phyloP scores from a whole-genome alignment of 345 rosid genomes.

The Cardamine chenopodiifolia region DNA sequence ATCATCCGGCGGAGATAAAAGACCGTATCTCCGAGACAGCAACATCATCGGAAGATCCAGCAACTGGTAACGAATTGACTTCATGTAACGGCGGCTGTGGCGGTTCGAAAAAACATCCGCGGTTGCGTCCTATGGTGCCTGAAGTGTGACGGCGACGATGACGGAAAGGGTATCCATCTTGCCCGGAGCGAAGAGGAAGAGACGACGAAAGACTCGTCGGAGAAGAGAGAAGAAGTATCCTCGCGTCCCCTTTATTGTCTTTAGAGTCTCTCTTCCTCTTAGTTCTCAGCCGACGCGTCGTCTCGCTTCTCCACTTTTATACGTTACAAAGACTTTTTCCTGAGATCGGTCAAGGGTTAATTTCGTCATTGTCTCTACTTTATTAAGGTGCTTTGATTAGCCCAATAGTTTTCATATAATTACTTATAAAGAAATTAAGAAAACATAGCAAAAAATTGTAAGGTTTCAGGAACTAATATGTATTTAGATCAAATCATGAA shows the following conservation, averaged over 20 bases:
- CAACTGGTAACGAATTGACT: slow-evolving; percentile 36
- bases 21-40: slow-evolving; percentile 34
- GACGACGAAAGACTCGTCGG: slow-evolving; percentile 36
- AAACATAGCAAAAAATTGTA: too few species aligned
- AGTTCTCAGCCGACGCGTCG: slow-evolving; percentile 41
- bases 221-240: slow-evolving; percentile 23
- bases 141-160: slow-evolving; percentile 31
- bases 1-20: slow-evolving; percentile 47
- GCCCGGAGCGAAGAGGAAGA: slow-evolving; percentile 41
- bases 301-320: slow-evolving; percentile 7
- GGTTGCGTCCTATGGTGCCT: slow-evolving; percentile 7
- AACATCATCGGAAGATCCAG: slow-evolving; percentile 49
- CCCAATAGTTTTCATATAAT: slow-evolving; percentile 4
- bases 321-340: slow-evolving; percentile 8
- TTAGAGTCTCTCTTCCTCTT: slow-evolving; percentile 38
- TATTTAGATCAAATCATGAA: neutral
- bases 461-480: neutral
- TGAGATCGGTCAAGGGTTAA: slow-evolving; percentile 18
- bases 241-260: neutral
- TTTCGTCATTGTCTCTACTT: too few species aligned
- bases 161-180: slow-evolving; percentile 45
- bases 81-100: slow-evolving; percentile 30
- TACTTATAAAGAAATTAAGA: neutral
- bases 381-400: neutral
- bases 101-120: neutral